Base-by-base conservation (phyloP, 352 stramenopile genomes). In the Phytopythium oedochilum region DNA sequence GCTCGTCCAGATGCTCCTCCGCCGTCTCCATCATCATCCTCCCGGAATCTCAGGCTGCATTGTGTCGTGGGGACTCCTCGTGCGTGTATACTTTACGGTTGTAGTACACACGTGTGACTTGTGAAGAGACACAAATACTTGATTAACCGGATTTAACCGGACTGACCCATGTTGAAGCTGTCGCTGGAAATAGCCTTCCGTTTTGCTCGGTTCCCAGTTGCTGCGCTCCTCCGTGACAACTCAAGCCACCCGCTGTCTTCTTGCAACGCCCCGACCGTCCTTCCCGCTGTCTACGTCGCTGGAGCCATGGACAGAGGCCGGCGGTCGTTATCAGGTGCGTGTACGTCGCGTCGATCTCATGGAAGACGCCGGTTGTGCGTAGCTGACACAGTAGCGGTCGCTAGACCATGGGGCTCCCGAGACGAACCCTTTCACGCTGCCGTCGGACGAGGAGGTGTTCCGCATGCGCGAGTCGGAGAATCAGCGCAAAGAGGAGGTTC, bases 391-490 rank as follows among this genome's bases (percentile, higher is more conserved):
- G 14, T 29, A 4, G 25, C 22, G 2, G 4, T 1, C 5, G 25
- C 7, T 55, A 79, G 71, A 83, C 31, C 63, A 81, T 39, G 40
- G 48, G n/a, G 61, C 60, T 14, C 61, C 66, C 26, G 81, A 91
- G 64, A 38, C 68, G 29, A 97, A 97, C 55, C 93, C 94, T 20
- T 98, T 98, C 61, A 88, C 79, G 29, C 78, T 98, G 35, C 93
- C 93, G 11, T 89, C 78, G 36, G 94, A 98, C 81, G 94, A 98
- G 51, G 88, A 98, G 67, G 86, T 98, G 29, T 98, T 98, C 54
- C 85, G 83, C 49, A 93, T 97, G 70, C 86, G 92, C 34, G 92
- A 98, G 62, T 88, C 89, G 35, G 86, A 97, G 60, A 90, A 86
- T 57, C 77, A 90, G 63, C 71, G 75, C 39, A 96, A 96, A 47